Percentiles rank a stretch among this genome's conserved stretches.
These are phyloP conservation scores for Extremus antarcticus DNA, from an alignment of 495 filamentous ascomycete genomes.

Conservation along the genomic window DNA sequence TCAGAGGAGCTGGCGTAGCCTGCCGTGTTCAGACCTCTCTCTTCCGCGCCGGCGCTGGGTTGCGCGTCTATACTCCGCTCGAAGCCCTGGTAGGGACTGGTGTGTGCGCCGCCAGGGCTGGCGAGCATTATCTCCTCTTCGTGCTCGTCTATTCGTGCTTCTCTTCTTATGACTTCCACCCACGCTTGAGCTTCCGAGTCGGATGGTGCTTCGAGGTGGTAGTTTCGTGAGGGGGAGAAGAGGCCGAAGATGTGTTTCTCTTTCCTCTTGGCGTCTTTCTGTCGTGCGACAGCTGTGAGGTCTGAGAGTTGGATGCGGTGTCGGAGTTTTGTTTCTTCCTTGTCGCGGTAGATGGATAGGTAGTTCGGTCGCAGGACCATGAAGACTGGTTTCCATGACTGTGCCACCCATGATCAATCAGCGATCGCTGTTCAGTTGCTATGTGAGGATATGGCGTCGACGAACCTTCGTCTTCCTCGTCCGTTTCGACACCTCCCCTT, in stretches of 20 bases:
- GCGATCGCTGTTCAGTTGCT: no score
- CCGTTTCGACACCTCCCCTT: conserved; percentile 72
- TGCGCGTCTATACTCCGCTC: conserved; percentile 28
- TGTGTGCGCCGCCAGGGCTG: conserved; percentile 37
- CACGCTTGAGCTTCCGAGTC: conserved; percentile 73
- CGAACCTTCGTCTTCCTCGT: conserved; percentile 87
- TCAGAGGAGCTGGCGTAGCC: conserved; percentile 56
- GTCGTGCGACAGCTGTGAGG: conserved; percentile 75
- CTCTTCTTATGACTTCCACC: conserved; percentile 69
- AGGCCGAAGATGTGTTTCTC: conserved; percentile 76
- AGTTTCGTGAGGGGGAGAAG: conserved; percentile 87
- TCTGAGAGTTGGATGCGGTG: conserved; percentile 82
- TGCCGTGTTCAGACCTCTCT: conserved; percentile 17
- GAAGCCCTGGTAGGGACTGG: conserved; percentile 28
- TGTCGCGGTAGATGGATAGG: conserved; percentile 90
- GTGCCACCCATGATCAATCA: neutral
- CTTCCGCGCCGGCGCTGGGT: conserved; percentile 19
- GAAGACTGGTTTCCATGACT: conserved; percentile 83
- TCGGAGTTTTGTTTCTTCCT: conserved; percentile 76
- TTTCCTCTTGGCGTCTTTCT: conserved; percentile 78
- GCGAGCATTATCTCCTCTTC: conserved; percentile 67
- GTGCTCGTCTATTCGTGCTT: conserved; percentile 75
- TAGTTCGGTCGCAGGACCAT: conserved; percentile 85
- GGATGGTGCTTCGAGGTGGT: conserved; percentile 67
- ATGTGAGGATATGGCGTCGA: no score